Conservation (phyloP, 805 yeast species). For the Lachancea meyersii region DNA sequence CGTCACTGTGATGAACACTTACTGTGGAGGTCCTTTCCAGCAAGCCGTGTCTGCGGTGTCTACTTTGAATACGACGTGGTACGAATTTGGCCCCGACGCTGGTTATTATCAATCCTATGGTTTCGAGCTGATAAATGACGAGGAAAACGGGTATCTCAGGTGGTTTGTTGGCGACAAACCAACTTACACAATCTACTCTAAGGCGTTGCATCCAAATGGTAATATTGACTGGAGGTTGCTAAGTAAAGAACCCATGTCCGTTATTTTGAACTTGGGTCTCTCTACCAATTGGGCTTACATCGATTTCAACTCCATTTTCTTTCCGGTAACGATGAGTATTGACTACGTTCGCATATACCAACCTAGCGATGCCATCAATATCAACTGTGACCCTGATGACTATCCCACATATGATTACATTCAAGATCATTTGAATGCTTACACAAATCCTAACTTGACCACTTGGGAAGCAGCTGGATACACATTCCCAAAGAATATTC, state of each 20-base stretch:
- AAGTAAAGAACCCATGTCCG: constrained; percentile 88
- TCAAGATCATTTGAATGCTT: constrained; percentile 59
- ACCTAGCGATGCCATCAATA: constrained; percentile 51
- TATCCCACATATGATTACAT: constrained; percentile 86
- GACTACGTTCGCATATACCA: constrained; percentile 93
- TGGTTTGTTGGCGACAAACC: constrained; percentile 85
- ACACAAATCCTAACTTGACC: constrained; percentile 63
- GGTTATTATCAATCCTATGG: constrained; percentile 65
- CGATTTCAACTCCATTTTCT: constrained; percentile 73
- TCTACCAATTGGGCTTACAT: constrained; percentile 92
- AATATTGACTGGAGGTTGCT: constrained; percentile 78
- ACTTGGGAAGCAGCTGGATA: constrained; percentile 74
- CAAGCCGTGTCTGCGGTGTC: constrained; percentile 85
- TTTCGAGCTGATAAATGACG: constrained; percentile 69
- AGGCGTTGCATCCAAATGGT: constrained; percentile 83
- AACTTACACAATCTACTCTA: constrained; percentile 64
- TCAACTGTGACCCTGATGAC: constrained; percentile 83
- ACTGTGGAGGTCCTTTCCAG: constrained; percentile 90
- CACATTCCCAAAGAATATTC: constrained; percentile 52
- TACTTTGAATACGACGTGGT: constrained; percentile 77
- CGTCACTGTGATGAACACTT: constrained; percentile 75
- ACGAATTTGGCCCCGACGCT: constrained; percentile 51
- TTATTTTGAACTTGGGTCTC: constrained; percentile 80
- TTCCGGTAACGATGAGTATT: constrained; percentile 71
- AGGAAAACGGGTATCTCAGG: constrained; percentile 63